Evolutionary conservation across 371 early-diverging fungal genomes (phyloP), one percentile per base, ranked within the genome.

Genomic region (Dentiscutata heterogama): DNA sequence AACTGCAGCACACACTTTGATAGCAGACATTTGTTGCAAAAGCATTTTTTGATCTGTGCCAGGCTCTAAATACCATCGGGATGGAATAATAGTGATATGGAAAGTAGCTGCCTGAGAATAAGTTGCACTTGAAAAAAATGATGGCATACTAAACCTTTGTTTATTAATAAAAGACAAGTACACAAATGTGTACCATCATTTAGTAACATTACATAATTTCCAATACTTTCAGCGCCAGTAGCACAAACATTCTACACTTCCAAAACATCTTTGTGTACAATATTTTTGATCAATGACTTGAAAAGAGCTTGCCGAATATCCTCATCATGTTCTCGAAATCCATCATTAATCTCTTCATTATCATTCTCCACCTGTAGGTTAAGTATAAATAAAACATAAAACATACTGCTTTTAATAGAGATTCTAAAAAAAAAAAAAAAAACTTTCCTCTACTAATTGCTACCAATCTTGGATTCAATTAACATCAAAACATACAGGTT

Each of bases 121-220:
- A 13, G 35, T 65, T 39, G 39, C 39, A 39, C 39, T 39, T 39
- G 39, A 39, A 39, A 39, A 39, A 39, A 39, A 39, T 39, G 6
- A 3, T 39, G 6, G 39, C 39, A 39, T 39, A 39, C 39, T 39
- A 39, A 39, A 39, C 39, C 39, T 39, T 39, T 39, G 39, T 39
- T 39, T 39, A 39, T 39, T 39, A 39, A 39, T 39, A 39, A 39
- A 39, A 39, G 39, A 39, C 39, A 39, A 39, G 39, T 39, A 39
- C 39, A 39, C 39, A 39, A 39, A 39, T 39, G 6, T 39, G 39
- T 39, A 39, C 39, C 6, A 65, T 70, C 50, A 20, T 70, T n/a
- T 20, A 70, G 22, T n/a, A 70, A 6, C 46, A 70, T 46, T 50
- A 70, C 18, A 70, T 70, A 70, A 46, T 70, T 10, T 10, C 31